phyloP scores from a whole-genome alignment of 257 asterid species.

The Lantana camara region DNA sequence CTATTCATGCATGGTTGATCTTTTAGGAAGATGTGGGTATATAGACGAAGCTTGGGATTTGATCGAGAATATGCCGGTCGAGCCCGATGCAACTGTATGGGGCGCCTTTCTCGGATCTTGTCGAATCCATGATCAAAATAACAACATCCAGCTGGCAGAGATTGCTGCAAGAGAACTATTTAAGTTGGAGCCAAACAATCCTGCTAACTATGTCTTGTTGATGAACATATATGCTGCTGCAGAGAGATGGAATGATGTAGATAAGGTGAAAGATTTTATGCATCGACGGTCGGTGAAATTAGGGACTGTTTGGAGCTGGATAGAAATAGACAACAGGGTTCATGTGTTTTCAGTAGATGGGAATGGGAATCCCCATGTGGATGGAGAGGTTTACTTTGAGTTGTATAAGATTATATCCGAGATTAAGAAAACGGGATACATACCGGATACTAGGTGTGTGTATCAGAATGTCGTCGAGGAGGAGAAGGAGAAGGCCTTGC shows the following conservation, averaged over 20 bases:
- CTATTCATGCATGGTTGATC: conserved; percentile 72
- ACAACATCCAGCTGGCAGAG: conserved; percentile 50
- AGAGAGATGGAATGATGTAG: conserved; percentile 51
- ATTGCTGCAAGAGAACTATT: conserved; percentile 54
- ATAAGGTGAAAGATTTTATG: conserved; percentile 45
- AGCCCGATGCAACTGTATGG: conserved; percentile 59
- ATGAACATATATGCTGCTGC: conserved; percentile 57
- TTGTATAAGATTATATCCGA: conserved; percentile 51
- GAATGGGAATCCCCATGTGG: conserved; percentile 52
- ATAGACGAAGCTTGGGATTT: conserved; percentile 72
- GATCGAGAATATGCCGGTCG: conserved; percentile 48
- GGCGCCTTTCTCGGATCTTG: conserved; percentile 71
- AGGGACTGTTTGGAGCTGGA: conserved; percentile 62
- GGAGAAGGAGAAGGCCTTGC: conserved; percentile 59
- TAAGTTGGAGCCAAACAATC: conserved; percentile 53
- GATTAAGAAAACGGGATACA: conserved; percentile 54
- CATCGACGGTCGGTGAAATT: conserved; percentile 37
- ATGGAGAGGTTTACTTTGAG: conserved; percentile 59
- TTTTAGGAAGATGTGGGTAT: conserved; percentile 62
- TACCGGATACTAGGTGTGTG: conserved; percentile 53
- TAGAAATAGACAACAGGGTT: conserved; percentile 41
- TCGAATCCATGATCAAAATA: conserved; percentile 40
- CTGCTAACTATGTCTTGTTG: conserved; percentile 55
- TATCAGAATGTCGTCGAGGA: conserved; percentile 39
- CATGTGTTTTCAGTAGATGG: conserved; percentile 53